Percentiles rank a stretch among this genome's conserved stretches.
Conservation (phyloP, 805 yeast genomes). For the Suhomyces sp. region DNA sequence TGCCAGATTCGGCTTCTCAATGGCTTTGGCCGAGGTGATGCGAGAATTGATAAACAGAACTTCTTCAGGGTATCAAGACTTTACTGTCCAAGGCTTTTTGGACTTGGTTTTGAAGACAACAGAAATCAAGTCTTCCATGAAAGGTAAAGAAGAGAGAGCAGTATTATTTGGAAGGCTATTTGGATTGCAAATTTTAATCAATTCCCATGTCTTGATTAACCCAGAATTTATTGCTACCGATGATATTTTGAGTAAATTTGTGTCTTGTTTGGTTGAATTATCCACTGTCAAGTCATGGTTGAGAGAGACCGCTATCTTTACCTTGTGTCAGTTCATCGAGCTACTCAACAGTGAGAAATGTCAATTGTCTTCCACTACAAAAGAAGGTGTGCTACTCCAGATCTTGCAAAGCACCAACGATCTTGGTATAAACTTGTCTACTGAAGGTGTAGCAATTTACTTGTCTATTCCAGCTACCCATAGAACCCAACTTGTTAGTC, state of each 20-base stretch:
- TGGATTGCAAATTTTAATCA: constrained; percentile 74
- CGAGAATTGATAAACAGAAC: constrained; percentile 26
- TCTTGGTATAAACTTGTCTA: constrained; percentile 56
- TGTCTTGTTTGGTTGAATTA: constrained; percentile 51
- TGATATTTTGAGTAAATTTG: constrained; percentile 38
- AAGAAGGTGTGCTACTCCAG: constrained; percentile 18
- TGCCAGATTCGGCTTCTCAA: constrained; percentile 84
- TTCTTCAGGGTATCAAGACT: constrained; percentile 25
- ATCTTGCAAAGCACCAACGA: constrained; percentile 48
- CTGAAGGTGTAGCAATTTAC: constrained; percentile 79
- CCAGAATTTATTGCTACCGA: constrained; percentile 8
- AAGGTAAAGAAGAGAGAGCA: constrained; percentile 83
- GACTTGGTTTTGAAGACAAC: constrained; percentile 40
- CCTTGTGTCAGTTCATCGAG: constrained; percentile 53
- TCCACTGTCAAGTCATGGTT: constrained; percentile 76
- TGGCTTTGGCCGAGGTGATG: constrained; percentile 74
- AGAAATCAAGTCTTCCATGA: constrained; percentile 37
- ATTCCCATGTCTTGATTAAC: constrained; percentile 32
- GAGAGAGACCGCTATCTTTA: constrained; percentile 73
- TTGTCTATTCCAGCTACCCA: constrained; percentile 45
- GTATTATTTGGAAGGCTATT: constrained; percentile 78
- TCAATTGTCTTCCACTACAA: constrained; percentile 15
- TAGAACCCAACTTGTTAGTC: constrained; percentile 13
- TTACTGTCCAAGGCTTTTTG: constrained; percentile 31
- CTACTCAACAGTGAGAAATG: constrained; percentile 4